Conservation (phyloP, 805 yeast species). For the Zygosaccharomyces gambellarensis region DNA sequence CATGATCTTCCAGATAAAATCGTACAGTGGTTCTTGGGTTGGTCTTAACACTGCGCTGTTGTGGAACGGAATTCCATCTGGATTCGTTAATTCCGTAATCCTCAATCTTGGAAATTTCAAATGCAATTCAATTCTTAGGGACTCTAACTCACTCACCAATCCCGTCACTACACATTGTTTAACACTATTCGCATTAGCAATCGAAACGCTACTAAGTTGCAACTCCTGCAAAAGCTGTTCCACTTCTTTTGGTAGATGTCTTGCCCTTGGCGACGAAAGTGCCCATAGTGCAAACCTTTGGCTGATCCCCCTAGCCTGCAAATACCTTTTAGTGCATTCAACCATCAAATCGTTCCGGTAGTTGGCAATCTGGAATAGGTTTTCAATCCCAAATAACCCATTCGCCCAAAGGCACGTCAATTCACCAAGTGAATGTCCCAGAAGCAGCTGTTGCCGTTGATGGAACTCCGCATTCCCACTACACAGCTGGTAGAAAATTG, state of each 20-base stretch:
- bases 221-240: slow-evolving; percentile 15
- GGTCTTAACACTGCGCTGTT: slow-evolving; percentile 30
- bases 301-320: slow-evolving; percentile 24
- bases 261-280: slow-evolving; percentile 28
- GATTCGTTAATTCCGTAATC: slow-evolving; percentile 30
- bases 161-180: slow-evolving; percentile 36
- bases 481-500: slow-evolving; percentile 25
- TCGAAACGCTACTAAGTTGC: slow-evolving; percentile 21
- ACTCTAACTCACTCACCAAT: slow-evolving; percentile 25
- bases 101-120: slow-evolving; percentile 22
- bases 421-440: slow-evolving; percentile 37
- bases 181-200: slow-evolving; percentile 32
- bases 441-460: slow-evolving; percentile 10
- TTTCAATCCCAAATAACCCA: slow-evolving; percentile 24
- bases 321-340: slow-evolving; percentile 27
- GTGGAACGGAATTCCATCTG: slow-evolving; percentile 34
- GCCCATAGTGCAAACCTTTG: slow-evolving; percentile 34
- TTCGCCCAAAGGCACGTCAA: slow-evolving; percentile 30
- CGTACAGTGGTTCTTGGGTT: slow-evolving; percentile 33
- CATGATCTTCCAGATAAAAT: slow-evolving; percentile 31
- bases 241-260: slow-evolving; percentile 26
- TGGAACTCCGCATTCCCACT: background rate
- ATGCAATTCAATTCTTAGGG: slow-evolving; percentile 22
- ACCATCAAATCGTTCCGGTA: slow-evolving; percentile 34
- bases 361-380: slow-evolving; percentile 31